phyloP scores from a whole-genome alignment of 1,284 basidiomycete species.

The Moesziomyces sp. region DNA sequence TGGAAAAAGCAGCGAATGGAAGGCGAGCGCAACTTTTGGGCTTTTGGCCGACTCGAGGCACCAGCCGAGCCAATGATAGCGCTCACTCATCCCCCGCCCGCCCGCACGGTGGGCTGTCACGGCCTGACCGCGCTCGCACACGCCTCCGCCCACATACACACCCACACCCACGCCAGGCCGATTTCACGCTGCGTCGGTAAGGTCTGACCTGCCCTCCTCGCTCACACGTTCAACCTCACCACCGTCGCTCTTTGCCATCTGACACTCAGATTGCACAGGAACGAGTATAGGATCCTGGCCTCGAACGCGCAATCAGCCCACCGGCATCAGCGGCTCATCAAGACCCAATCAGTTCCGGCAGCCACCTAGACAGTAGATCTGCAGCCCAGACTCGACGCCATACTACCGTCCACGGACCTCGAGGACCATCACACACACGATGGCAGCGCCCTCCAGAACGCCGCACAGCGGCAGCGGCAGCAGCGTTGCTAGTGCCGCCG shows the following conservation, averaged over 20 bases:
- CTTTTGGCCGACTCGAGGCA: background rate
- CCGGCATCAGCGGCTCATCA: too few species aligned
- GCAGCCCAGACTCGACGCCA: background rate
- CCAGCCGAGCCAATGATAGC: background rate
- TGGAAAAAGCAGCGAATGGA: background rate
- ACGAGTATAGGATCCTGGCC: too few species aligned
- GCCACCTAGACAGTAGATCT: background rate
- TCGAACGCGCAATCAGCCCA: too few species aligned
- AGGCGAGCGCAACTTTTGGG: background rate
- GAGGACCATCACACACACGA: background rate
- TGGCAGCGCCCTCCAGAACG: constrained; percentile 19
- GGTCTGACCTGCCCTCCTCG: too few species aligned
- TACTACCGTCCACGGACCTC: background rate
- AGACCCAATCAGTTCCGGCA: too few species aligned
- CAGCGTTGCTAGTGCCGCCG: constrained; percentile 27
- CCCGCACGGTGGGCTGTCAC: background rate
- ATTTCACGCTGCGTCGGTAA: too few species aligned
- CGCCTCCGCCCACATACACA: background rate
- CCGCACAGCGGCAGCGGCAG: constrained; percentile 33
- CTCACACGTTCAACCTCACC: too few species aligned
- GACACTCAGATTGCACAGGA: too few species aligned
- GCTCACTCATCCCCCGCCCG: background rate
- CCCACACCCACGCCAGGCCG: background rate
- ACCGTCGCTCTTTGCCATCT: too few species aligned
- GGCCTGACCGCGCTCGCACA: background rate